Percentiles rank a stretch among this genome's conserved stretches.
phyloP scores from a whole-genome alignment of 2,329 filamentous ascomycete species.

The Coniochaeta sp. region DNA sequence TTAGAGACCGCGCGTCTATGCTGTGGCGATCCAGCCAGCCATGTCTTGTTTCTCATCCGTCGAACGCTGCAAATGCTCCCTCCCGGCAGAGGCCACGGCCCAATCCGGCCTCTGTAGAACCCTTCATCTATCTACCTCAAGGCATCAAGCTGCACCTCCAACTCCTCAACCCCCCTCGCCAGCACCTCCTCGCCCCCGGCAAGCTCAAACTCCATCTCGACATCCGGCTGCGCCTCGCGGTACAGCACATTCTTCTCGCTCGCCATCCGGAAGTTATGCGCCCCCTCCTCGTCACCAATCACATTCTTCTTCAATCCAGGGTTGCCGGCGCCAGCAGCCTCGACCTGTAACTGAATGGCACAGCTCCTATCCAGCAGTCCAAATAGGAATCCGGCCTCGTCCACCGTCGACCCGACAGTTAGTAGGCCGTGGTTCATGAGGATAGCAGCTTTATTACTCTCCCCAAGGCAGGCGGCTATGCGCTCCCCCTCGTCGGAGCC shows the following conservation, averaged over 20 bases:
- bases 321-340: conserved; percentile 49
- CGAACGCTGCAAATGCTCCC: too few relatives aligned
- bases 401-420: conserved; percentile 64
- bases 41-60: too few relatives aligned
- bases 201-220: conserved; percentile 38
- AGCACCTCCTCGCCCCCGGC: conserved; percentile 19
- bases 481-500: conserved; percentile 56
- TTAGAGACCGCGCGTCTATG: background rate
- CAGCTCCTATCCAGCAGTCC: conserved; percentile 63
- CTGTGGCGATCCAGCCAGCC: background rate
- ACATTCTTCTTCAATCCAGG: conserved; percentile 31
- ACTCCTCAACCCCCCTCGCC: background rate
- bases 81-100: too few relatives aligned
- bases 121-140: background rate
- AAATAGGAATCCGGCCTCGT: conserved; percentile 67
- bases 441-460: conserved; percentile 52
- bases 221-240: conserved; percentile 35
- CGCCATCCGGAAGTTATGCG: conserved; percentile 35
- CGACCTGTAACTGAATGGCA: conserved; percentile 59
- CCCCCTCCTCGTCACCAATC: conserved; percentile 30
- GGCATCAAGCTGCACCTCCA: background rate
- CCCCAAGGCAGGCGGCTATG: conserved; percentile 56
- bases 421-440: conserved; percentile 67
- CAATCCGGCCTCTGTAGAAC: too few relatives aligned
- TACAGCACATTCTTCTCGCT: conserved; percentile 38